Conservation (phyloP, 1,284 basidiomycete genomes). For the Trichosporon sp. region DNA sequence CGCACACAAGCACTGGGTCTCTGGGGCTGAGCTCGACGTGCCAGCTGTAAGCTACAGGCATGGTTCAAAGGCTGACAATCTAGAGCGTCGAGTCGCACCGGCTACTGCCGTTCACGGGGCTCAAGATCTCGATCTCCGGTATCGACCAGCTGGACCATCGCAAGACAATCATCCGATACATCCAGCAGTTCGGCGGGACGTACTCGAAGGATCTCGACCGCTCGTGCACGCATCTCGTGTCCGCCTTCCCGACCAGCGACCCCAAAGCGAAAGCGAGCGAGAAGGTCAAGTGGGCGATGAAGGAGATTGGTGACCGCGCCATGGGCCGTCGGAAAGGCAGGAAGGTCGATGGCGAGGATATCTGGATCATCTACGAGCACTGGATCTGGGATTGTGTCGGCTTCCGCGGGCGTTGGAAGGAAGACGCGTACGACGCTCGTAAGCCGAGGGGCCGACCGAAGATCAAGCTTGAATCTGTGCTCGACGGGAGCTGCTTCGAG, state of each 20-base stretch:
- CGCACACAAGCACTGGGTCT: constrained; percentile 41
- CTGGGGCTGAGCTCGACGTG: constrained; percentile 41
- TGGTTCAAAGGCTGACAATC: constrained; percentile 14
- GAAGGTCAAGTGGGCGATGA: constrained; percentile 53
- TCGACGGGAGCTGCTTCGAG: constrained; percentile 36
- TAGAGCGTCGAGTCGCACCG: constrained; percentile 38
- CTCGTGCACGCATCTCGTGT: constrained; percentile 52
- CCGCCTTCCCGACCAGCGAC: constrained; percentile 44
- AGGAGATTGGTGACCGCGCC: constrained; percentile 41
- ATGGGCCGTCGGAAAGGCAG: constrained; percentile 40
- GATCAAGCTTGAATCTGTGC: constrained; percentile 41
- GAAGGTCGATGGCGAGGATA: constrained; percentile 40
- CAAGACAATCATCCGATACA: constrained; percentile 45
- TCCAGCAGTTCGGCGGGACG: constrained; percentile 45
- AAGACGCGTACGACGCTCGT: constrained; percentile 51
- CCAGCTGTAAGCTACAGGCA: constrained; percentile 29
- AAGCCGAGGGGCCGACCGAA: constrained; percentile 40
- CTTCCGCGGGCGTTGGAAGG: constrained; percentile 50
- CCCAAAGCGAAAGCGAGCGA: constrained; percentile 41
- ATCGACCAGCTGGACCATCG: constrained; percentile 51
- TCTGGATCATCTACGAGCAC: constrained; percentile 52
- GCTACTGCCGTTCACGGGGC: constrained; percentile 45
- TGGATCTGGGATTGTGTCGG: constrained; percentile 58
- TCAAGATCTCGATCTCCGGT: constrained; percentile 49
- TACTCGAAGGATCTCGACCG: constrained; percentile 54